phyloP scores from a whole-genome alignment of 2,329 filamentous ascomycete genomes.

The Ophiocordyceps sinensis region DNA sequence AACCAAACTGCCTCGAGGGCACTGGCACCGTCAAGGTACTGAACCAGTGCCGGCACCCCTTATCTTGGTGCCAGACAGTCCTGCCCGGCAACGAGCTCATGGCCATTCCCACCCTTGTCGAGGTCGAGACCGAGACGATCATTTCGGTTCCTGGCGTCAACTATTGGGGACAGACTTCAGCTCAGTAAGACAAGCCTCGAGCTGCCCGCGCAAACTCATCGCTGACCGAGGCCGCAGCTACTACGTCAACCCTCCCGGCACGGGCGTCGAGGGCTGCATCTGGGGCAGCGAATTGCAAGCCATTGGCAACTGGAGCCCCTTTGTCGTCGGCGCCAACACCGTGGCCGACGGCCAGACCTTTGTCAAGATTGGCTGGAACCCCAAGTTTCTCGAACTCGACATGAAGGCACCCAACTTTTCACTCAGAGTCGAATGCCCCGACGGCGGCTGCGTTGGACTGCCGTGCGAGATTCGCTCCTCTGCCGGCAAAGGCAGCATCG shows the following conservation, averaged over 20 bases:
- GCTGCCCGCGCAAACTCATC: not conserved
- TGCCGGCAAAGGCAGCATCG: slow-evolving; percentile 41
- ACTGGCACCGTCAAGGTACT: slow-evolving; percentile 48
- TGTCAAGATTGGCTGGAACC: slow-evolving; percentile 66
- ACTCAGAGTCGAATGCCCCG: slow-evolving; percentile 54
- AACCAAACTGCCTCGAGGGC: slow-evolving; percentile 57
- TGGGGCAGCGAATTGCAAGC: slow-evolving; percentile 53
- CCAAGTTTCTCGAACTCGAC: slow-evolving; percentile 52
- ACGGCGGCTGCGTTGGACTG: slow-evolving; percentile 53
- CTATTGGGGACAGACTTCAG: slow-evolving; percentile 61
- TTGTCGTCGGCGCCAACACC: slow-evolving; percentile 62
- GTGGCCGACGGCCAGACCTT: slow-evolving; percentile 50
- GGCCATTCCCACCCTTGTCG: slow-evolving; percentile 63
- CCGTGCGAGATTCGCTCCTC: slow-evolving; percentile 58
- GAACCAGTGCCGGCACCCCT: slow-evolving; percentile 47
- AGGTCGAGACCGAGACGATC: slow-evolving; percentile 30
- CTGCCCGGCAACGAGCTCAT: slow-evolving; percentile 69
- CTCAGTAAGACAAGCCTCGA: slow-evolving; percentile 43
- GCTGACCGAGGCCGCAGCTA: slow-evolving; percentile 35
- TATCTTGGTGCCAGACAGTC: slow-evolving; percentile 69
- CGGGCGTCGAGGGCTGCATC: slow-evolving; percentile 47
- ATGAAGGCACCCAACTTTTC: slow-evolving; percentile 52
- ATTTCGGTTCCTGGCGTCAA: slow-evolving; percentile 55
- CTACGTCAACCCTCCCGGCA: slow-evolving; percentile 66
- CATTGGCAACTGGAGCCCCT: slow-evolving; percentile 64